Conservation (phyloP, 495 filamentous ascomycete genomes). For the Aspergillus coremiiformis region DNA sequence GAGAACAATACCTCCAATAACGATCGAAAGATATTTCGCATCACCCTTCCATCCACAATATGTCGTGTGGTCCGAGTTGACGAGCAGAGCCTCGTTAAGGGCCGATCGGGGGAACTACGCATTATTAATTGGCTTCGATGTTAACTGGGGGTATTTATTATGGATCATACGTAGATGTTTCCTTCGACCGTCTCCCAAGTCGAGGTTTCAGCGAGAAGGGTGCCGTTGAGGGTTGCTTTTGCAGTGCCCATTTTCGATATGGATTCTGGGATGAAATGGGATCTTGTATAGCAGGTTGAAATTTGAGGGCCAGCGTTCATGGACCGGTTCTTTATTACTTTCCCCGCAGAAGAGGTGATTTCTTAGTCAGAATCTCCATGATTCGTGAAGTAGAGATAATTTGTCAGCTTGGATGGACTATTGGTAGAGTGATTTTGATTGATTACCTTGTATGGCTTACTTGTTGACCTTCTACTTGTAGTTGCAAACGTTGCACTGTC, state of each 20-base stretch:
- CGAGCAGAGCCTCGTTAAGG: conserved; percentile 40
- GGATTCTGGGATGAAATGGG: too few species aligned
- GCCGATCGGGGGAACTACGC: conserved; percentile 29
- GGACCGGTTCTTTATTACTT: too few species aligned
- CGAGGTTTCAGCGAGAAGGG: conserved; percentile 52
- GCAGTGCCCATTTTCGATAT: conserved; percentile 47
- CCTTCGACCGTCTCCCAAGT: conserved; percentile 61
- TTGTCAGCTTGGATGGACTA: too few species aligned
- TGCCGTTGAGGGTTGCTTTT: conserved; percentile 50
- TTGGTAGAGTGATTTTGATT: too few species aligned
- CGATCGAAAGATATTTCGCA: conserved; percentile 59
- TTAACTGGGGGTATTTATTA: background rate
- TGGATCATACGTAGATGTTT: conserved; percentile 56
- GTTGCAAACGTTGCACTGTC: too few species aligned
- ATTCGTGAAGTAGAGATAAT: too few species aligned
- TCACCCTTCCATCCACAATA: conserved; percentile 65
- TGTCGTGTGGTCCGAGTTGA: conserved; percentile 43
- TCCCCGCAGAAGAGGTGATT: too few species aligned
- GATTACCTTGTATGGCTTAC: too few species aligned
- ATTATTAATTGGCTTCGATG: conserved; percentile 2
- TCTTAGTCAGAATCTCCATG: too few species aligned
- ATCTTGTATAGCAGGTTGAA: too few species aligned
- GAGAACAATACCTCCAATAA: conserved; percentile 41
- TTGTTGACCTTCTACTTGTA: too few species aligned
- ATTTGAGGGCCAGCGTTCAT: too few species aligned